A percentile compares a stretch with the other conserved stretches of the same genome.
Evolutionary conservation across 1,139 yeast genomes (phyloP).

Genomic region (Debaryomycetaceae sp.): DNA sequence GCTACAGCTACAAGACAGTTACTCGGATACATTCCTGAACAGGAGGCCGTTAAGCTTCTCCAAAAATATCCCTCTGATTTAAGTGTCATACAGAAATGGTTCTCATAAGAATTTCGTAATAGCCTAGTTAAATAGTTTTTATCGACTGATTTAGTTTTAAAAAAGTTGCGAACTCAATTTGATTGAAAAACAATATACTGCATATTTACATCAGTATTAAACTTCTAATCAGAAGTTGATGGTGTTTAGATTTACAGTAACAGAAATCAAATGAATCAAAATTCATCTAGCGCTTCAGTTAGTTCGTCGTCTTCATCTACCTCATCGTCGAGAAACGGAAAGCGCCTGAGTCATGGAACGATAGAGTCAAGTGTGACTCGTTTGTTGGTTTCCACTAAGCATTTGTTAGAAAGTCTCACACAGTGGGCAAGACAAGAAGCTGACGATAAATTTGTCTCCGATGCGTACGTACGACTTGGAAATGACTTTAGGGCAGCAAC

Average conservation of each 20-base stretch:
- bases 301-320: conserved; percentile 5
- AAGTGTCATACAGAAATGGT: conserved; percentile 62
- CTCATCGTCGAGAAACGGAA: conserved; percentile 8
- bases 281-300: conserved; percentile 3
- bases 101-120: conserved; percentile 23
- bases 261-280: background rate
- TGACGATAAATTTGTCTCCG: conserved; percentile 81
- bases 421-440: conserved; percentile 87
- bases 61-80: conserved; percentile 62
- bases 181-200: background rate
- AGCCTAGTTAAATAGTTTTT: background rate
- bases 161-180: background rate
- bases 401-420: conserved; percentile 76
- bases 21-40: conserved; percentile 49
- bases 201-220: background rate
- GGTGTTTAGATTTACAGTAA: background rate
- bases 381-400: conserved; percentile 84
- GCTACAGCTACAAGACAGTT: conserved; percentile 58
- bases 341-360: conserved; percentile 49
- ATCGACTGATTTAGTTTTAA: background rate
- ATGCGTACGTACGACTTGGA: conserved; percentile 88
- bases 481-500: conserved; percentile 90
- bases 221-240: background rate
- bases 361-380: conserved; percentile 83
- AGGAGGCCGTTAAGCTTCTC: conserved; percentile 63